Conservation (phyloP, 129 eudicot genomes). For the Artemisia tridentata region DNA sequence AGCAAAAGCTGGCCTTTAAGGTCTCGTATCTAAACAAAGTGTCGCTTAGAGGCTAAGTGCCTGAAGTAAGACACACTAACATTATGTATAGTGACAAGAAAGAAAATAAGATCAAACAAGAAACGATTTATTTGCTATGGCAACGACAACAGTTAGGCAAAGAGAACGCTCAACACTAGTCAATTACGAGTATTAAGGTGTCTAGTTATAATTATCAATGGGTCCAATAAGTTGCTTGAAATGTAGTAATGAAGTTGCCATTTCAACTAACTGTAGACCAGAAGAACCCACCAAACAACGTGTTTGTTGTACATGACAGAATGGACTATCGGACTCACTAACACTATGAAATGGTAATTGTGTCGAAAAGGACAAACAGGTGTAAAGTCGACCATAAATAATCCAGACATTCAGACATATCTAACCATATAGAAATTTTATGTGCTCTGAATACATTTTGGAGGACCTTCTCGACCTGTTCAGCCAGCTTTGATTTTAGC, state of each 20-base stretch:
- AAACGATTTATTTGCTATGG: constrained; percentile 10
- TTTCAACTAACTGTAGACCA: constrained; percentile 28
- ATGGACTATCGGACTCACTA: background rate
- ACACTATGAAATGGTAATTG: background rate
- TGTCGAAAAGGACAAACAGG: no score
- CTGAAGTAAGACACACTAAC: background rate
- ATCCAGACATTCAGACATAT: no score
- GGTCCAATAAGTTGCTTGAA: constrained; percentile 27
- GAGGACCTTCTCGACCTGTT: no score
- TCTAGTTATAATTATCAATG: constrained; percentile 18
- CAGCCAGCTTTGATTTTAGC: no score
- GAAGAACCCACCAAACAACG: constrained; percentile 21
- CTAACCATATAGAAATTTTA: no score
- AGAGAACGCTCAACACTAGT: constrained; percentile 10
- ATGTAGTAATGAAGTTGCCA: constrained; percentile 15
- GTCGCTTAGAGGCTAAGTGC: no score
- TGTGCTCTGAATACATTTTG: no score
- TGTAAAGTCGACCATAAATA: no score
- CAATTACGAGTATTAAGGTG: constrained; percentile 23
- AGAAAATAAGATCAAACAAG: background rate
- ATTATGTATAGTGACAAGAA: background rate
- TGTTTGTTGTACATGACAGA: constrained; percentile 12
- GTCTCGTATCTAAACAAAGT: no score
- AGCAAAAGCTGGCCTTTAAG: no score
- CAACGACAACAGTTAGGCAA: constrained; percentile 5